Evolutionary conservation across 2,329 filamentous ascomycete genomes (phyloP).

Genomic region (Thelonectria discophora): DNA sequence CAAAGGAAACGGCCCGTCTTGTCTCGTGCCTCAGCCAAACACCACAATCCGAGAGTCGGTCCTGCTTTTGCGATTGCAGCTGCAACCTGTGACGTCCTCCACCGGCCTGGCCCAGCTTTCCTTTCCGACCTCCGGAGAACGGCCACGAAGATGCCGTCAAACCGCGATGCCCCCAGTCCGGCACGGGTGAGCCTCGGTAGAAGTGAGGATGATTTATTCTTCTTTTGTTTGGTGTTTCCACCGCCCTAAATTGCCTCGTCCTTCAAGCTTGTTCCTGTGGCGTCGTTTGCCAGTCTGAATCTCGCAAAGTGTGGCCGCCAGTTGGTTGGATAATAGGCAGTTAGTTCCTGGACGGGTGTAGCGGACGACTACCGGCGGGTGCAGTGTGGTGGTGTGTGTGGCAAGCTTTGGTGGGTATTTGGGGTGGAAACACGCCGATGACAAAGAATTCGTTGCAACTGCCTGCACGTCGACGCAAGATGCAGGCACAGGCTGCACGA

Average conservation of each 20-base stretch:
- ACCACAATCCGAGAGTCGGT: constrained; percentile 20
- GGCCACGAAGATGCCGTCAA: constrained; percentile 23
- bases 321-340: constrained; percentile 5
- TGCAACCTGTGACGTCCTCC: constrained; percentile 17
- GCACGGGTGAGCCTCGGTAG: constrained; percentile 23
- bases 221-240: neutral
- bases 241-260: constrained; percentile 11
- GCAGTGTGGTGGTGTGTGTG: constrained; percentile 3
- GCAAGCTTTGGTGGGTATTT: constrained; percentile 8
- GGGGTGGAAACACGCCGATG: constrained; percentile 13
- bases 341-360: constrained; percentile 17
- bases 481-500: constrained; percentile 21
- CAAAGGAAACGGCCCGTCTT: constrained; percentile 23
- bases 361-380: constrained; percentile 4
- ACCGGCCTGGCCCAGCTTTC: neutral
- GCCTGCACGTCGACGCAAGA: constrained; percentile 13
- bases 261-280: constrained; percentile 3
- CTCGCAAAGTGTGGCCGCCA: constrained; percentile 4
- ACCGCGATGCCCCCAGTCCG: constrained; percentile 12
- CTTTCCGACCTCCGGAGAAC: constrained; percentile 11
- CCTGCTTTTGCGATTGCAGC: constrained; percentile 18
- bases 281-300: constrained; percentile 10
- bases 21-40: constrained; percentile 18
- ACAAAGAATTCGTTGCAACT: constrained; percentile 4
- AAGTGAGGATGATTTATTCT: constrained; percentile 1